Percentiles rank a stretch among this genome's conserved stretches.
Conservation (phyloP, 2,329 filamentous ascomycete genomes). For the Hypomyces perniciosus region DNA sequence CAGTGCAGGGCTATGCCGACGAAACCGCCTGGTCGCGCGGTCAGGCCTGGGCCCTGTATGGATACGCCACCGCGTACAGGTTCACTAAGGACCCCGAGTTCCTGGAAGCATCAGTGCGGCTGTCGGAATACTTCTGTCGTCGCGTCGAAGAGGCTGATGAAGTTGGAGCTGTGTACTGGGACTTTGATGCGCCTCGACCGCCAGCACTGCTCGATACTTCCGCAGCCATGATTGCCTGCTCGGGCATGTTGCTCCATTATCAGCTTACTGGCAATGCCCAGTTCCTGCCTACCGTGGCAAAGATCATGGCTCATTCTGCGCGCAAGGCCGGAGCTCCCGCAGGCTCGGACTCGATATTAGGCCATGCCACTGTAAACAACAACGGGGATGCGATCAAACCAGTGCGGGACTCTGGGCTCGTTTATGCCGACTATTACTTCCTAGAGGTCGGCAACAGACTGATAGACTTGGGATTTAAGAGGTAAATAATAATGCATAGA, state of each 20-base stretch:
- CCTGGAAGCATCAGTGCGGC: conserved; percentile 6
- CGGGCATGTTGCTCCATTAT: conserved; percentile 11
- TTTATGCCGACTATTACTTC: conserved; percentile 16
- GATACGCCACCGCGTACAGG: conserved; percentile 11
- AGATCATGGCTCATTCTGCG: conserved; percentile 9
- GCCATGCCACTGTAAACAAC: conserved; percentile 13
- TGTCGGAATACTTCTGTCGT: conserved; percentile 7
- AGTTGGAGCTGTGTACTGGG: conserved; percentile 7
- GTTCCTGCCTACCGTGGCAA: conserved; percentile 10
- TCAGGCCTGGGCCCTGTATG: conserved; percentile 13
- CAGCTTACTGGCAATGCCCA: conserved; percentile 8
- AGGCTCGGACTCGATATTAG: conserved; percentile 7
- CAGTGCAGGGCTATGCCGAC: conserved; percentile 13
- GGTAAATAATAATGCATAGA: neutral
- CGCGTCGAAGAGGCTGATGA: conserved; percentile 6
- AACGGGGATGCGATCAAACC: conserved; percentile 7
- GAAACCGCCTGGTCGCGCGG: conserved; percentile 12
- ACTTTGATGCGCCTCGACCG: conserved; percentile 17
- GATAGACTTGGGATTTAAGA: conserved; percentile 9
- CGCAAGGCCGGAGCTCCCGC: conserved; percentile 1
- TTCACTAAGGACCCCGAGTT: conserved; percentile 10
- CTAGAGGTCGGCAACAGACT: conserved; percentile 12
- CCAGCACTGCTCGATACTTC: conserved; percentile 13
- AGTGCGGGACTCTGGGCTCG: conserved; percentile 8
- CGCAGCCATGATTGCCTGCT: conserved; percentile 11